Conservation (phyloP, 2,329 filamentous ascomycete species). For the Ophiostoma sp. region DNA sequence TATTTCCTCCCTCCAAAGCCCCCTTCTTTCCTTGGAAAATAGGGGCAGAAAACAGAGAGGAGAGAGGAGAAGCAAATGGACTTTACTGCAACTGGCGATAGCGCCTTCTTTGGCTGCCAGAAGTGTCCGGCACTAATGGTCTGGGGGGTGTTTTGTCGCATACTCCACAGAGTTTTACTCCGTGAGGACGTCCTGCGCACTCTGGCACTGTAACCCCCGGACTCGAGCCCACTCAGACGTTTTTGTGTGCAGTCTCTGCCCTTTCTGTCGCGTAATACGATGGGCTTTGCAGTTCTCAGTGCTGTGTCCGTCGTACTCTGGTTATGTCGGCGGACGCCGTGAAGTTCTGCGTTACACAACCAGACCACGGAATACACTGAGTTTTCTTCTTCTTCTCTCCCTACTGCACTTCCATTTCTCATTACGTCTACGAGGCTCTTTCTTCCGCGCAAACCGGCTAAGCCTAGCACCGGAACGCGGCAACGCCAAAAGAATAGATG, state of each 20-base stretch:
- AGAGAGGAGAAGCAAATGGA: neutral
- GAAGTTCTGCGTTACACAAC: neutral
- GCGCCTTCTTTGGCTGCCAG: neutral
- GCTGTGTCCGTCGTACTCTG: no score
- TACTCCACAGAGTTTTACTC: neutral
- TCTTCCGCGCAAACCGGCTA: slow-evolving; percentile 5
- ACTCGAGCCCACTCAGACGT: neutral
- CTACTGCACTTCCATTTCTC: neutral
- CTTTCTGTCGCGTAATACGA: neutral
- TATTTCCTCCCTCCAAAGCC: neutral
- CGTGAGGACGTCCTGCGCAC: neutral
- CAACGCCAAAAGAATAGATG: neutral
- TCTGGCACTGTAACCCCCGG: neutral
- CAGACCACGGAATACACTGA: no score
- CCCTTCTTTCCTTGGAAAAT: neutral
- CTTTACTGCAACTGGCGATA: neutral
- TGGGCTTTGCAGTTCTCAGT: neutral
- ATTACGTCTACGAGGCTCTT: neutral
- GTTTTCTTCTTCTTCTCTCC: neutral
- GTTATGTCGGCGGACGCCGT: neutral
- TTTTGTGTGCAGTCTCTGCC: neutral
- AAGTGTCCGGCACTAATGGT: neutral
- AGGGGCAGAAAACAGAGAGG: neutral
- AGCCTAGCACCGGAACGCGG: neutral
- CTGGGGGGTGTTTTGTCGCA: neutral